Evolutionary conservation across 2,329 filamentous ascomycete species (phyloP).

Genomic region (Exophiala sp.): DNA sequence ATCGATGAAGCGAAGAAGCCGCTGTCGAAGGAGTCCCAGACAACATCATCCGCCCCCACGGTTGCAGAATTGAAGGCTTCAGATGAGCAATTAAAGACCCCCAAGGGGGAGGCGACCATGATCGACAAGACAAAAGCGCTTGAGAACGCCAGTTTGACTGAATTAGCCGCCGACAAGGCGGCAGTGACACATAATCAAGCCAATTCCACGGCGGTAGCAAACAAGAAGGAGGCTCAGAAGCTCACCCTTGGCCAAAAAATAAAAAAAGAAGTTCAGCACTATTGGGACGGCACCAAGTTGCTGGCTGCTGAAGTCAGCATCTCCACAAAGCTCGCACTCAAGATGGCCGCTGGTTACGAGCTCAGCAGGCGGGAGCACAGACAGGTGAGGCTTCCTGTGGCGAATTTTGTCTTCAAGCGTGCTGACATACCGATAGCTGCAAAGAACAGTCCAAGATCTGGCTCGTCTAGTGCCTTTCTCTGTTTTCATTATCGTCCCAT

Average conservation of each 20-base stretch:
- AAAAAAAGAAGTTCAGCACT: conserved; percentile 88
- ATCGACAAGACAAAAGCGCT: conserved; percentile 44
- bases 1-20: conserved; percentile 85
- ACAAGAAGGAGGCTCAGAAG: conserved; percentile 70
- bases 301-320: conserved; percentile 88
- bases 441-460: conserved; percentile 88
- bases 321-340: conserved; percentile 81
- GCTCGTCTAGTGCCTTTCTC: conserved; percentile 91
- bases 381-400: conserved; percentile 50
- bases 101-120: conserved; percentile 36
- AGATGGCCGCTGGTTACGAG: conserved; percentile 98
- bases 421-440: conserved; percentile 48
- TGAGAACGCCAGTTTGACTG: conserved; percentile 50
- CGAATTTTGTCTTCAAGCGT: not conserved
- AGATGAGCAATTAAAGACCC: conserved; percentile 36
- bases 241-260: conserved; percentile 85
- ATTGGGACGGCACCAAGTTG: conserved; percentile 98
- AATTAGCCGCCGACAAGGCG: conserved; percentile 58
- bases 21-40: conserved; percentile 52
- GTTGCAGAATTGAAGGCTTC: conserved; percentile 26
- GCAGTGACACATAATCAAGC: conserved; percentile 30
- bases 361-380: conserved; percentile 87
- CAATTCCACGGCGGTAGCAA: conserved; percentile 53
- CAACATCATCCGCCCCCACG: conserved; percentile 24
- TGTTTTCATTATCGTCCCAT: conserved; percentile 92